These are phyloP conservation scores for Plenodomus tracheiphilus DNA, from an alignment of 2,329 filamentous ascomycete genomes.

Conservation along the genomic window DNA sequence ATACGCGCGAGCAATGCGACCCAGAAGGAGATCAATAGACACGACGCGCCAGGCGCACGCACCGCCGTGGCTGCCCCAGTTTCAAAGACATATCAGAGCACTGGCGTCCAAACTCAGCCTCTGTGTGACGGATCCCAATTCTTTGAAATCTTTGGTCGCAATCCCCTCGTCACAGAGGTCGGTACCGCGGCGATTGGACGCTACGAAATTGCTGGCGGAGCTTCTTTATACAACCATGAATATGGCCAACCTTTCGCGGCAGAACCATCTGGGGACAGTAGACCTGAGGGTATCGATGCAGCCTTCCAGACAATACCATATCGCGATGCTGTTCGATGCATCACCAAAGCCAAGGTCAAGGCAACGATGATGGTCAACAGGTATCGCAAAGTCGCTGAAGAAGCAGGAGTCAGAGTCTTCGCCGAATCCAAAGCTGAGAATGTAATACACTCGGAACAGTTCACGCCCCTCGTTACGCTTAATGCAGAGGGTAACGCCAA, in stretches of 20 bases:
- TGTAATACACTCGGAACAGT: conserved; percentile 20
- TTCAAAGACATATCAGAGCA: conserved; percentile 13
- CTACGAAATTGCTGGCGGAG: conserved; percentile 1
- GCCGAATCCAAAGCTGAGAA: conserved; percentile 10
- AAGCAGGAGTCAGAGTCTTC: conserved; percentile 11
- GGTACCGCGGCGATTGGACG: conserved; percentile 14
- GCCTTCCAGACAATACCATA: conserved; percentile 17
- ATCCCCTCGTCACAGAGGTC: conserved; percentile 8
- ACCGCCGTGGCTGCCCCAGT: background rate
- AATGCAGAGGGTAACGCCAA: conserved; percentile 8
- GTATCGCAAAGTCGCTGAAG: conserved; percentile 5
- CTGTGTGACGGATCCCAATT: conserved; percentile 9
- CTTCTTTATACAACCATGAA: conserved; percentile 6
- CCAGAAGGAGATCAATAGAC: background rate
- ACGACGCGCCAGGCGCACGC: background rate
- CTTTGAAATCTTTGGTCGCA: conserved; percentile 11
- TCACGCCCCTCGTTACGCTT: conserved; percentile 1
- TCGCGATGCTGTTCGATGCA: background rate
- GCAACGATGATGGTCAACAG: conserved; percentile 11
- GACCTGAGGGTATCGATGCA: conserved; percentile 1
- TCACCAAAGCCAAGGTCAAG: conserved; percentile 18
- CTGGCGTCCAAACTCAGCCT: conserved; percentile 18
- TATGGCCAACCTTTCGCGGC: conserved; percentile 5
- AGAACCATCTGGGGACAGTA: background rate
- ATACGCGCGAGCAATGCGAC: background rate